Evolutionary conservation across 768 basidiomycete species (phyloP), one percentile per base, ranked within the genome.

Genomic region (Termitomyces sp.): DNA sequence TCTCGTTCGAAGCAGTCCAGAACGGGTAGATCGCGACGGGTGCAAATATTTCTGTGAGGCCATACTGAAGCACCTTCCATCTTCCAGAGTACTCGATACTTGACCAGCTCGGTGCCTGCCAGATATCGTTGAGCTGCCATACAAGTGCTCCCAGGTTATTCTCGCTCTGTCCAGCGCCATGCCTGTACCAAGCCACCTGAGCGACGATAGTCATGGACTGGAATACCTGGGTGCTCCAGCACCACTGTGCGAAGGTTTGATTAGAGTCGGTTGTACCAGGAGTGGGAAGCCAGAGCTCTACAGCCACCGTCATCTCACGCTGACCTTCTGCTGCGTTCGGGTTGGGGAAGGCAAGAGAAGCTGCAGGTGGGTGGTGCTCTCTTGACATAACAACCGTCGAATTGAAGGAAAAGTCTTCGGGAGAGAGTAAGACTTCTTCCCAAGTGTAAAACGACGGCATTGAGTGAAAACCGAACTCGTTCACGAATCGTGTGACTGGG

Each of bases 391-490:
- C 81, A 7, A 79, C 80, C 0, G 78, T 79, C 0, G 81, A 81
- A 64, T 83, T 83, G 68, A 84, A 83, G 23, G 70, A 70, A 65
- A 81, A 83, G 60, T 83, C 82, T 9, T 74, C 76, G 0, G 76
- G 72, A 3, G 75, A 73, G 20, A 65, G 59, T 4, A 84, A 74
- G 1, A 80, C 83, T 60, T 83, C 80, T 60, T 82, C 73, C 82
- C 82, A 85, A 49, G 70, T 77, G 56, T 81, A 84, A 66, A 84
- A 80, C 0, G 82, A 83, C 5, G 82, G 83, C 77, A 82, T 81
- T 0, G 82, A 84, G 63, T 83, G 83, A 67, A 82, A 83, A 77
- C 82, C 82, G 52, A 84, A 84, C 57, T 85, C 82, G 56, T 83
- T 83, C 40, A 83, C 72, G 52, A 83, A 84, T 40, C 82, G 76